Percentiles rank a stretch among this genome's conserved stretches.
Evolutionary conservation across 805 yeast genomes (phyloP).

Genomic region (Torulaspora indica): DNA sequence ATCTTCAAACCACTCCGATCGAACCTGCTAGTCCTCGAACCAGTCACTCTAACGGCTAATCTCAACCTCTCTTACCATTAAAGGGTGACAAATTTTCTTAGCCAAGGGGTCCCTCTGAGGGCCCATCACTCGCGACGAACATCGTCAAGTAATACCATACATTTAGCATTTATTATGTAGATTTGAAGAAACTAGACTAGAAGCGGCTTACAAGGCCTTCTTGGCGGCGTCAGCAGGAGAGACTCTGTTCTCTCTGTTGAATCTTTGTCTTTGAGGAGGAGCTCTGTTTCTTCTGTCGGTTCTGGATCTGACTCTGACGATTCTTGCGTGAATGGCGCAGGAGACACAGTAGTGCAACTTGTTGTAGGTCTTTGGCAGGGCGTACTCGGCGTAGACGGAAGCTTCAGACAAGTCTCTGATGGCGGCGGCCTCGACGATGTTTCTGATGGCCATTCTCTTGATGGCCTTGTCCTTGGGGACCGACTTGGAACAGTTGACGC

Average conservation of each 20-base stretch:
- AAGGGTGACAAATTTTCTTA: not conserved
- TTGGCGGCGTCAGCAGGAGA: constrained; percentile 97
- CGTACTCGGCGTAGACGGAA: constrained; percentile 98
- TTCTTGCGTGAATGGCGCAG: constrained; percentile 99
- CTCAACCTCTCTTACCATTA: not conserved
- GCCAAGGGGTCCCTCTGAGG: not conserved
- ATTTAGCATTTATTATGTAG: constrained; percentile 5
- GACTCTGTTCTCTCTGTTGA: constrained; percentile 92
- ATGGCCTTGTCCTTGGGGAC: constrained; percentile 99
- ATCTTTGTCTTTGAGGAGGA: constrained; percentile 99
- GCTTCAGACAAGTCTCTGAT: constrained; percentile 99
- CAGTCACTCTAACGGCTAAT: not conserved
- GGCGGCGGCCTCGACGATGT: constrained; percentile 99
- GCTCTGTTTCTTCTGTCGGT: constrained; percentile 97
- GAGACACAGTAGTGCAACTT: constrained; percentile 99
- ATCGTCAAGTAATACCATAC: constrained; percentile 6
- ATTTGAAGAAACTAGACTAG: constrained; percentile 2
- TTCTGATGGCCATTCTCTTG: constrained; percentile 99
- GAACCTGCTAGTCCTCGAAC: not conserved
- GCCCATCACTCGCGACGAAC: not conserved
- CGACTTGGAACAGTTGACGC: constrained; percentile 99
- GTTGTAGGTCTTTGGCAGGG: constrained; percentile 99
- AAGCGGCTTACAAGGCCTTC: constrained; percentile 59
- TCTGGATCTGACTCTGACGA: constrained; percentile 99
- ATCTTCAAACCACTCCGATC: not conserved